Base-by-base conservation (phyloP, 352 stramenopile species). In the Phytophthora pluvialis region DNA sequence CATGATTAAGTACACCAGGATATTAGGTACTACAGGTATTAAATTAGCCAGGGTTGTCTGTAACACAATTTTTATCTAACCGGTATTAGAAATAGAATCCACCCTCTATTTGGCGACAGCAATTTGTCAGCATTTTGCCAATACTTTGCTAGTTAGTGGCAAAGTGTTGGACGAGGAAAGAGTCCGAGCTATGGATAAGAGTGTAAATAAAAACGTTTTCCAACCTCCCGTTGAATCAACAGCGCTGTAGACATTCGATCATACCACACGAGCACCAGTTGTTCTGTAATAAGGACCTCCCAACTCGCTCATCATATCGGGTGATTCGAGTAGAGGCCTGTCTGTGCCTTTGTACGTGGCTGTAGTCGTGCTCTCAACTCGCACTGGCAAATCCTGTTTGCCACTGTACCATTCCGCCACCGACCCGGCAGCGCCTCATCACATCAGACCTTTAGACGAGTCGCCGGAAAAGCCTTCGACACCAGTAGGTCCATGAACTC, bases 281-380 rank as follows among this genome's bases (percentile, higher is more conserved):
- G 21, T 21, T 21, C 21, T 21, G 21, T 21, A 21, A 21, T 21
- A 21, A 21, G 21, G 21, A 21, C 21, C 21, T 21, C 21, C 21
- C 21, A 21, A 50, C 42, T 51, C 21, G 31, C 45, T 69, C 61
- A 69, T 68, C 60, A 40, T 9, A 57, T 64, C 45, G 5, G 15
- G 35, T 39, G 61, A 49, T 64, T 58, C 12, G 52, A 69, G 16
- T 54, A 58, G 35, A 11, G 21, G 2, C 13, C 35, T 47, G 6
- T 45, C 13, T 39, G 49, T 59, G 51, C 3, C 13, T 5, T 5
- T 0, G 35, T 1, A 25, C 29, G 45, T 57, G 56, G 35, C 28
- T 40, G 9, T 25, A 57, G 56, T 16, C 35, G 5, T 10, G 3
- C 18, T 3, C 44, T 8, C 3, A 43, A 25, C 9, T 47, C 12